Conservation (phyloP, 2,329 filamentous ascomycete genomes). For the Arthrobotrys sinensis region DNA sequence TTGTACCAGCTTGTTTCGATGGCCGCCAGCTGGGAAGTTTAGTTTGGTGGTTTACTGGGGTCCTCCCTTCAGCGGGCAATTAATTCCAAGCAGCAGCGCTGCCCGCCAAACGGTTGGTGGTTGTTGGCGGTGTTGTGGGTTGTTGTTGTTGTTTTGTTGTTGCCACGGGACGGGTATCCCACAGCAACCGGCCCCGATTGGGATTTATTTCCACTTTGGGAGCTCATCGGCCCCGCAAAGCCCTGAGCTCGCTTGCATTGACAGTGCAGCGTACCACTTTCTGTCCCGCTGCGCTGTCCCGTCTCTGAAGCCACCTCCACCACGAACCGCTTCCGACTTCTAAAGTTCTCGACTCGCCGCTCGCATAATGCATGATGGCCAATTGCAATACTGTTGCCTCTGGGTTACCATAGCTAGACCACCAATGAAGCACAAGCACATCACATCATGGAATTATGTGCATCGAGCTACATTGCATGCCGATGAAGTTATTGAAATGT, state of each 20-base stretch:
- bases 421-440: slow-evolving; percentile 5
- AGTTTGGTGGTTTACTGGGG: not conserved
- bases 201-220: slow-evolving; percentile 15
- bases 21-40: slow-evolving; percentile 3
- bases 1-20: slow-evolving; percentile 17
- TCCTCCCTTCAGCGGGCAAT: slow-evolving; percentile 27
- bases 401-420: slow-evolving; percentile 6
- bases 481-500: not conserved
- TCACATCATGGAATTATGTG: not conserved
- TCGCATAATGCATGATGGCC: not conserved
- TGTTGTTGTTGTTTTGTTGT: slow-evolving; percentile 29
- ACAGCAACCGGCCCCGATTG: slow-evolving; percentile 6
- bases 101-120: not conserved
- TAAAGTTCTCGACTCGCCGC: not conserved
- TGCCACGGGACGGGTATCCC: slow-evolving; percentile 23
- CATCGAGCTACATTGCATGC: not conserved
- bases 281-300: slow-evolving; percentile 27
- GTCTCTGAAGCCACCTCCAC: slow-evolving; percentile 10
- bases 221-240: slow-evolving; percentile 30
- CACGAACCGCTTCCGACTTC: not conserved
- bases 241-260: slow-evolving; percentile 25
- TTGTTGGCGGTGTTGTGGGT: slow-evolving; percentile 5
- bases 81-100: not conserved
- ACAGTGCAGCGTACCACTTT: not conserved
- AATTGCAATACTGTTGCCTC: slow-evolving; percentile 2